Evolutionary conservation across 2,329 filamentous ascomycete species (phyloP).

Genomic region (Curvularia lunata): DNA sequence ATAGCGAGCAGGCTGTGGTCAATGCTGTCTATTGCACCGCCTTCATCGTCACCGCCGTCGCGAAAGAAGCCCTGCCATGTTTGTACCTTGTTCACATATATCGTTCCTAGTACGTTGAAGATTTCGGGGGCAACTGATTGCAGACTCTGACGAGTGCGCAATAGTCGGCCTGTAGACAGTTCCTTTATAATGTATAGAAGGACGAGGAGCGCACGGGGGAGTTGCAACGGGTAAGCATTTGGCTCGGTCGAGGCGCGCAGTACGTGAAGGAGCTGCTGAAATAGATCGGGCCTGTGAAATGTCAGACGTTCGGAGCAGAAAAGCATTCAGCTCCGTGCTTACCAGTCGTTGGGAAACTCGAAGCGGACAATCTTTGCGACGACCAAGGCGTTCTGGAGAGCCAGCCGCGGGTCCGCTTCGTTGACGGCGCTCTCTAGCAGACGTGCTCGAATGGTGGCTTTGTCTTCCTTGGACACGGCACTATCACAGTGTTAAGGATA

Average conservation of each 20-base stretch:
- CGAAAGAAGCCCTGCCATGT: conserved; percentile 70
- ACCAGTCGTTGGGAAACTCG: conserved; percentile 90
- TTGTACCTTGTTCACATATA: conserved; percentile 77
- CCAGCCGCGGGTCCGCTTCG: conserved; percentile 77
- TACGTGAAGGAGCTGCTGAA: conserved; percentile 55
- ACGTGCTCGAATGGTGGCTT: conserved; percentile 74
- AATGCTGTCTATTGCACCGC: conserved; percentile 67
- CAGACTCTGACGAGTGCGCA: conserved; percentile 75
- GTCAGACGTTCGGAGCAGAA: conserved; percentile 19
- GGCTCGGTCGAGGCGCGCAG: conserved; percentile 63
- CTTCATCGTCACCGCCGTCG: conserved; percentile 64
- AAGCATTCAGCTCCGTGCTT: conserved; percentile 4
- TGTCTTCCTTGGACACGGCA: conserved; percentile 72
- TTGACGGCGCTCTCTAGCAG: conserved; percentile 78
- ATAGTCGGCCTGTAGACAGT: conserved; percentile 77
- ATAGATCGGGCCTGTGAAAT: conserved; percentile 45
- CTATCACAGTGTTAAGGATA: conserved; percentile 44
- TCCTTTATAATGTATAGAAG: conserved; percentile 90
- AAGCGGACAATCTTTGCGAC: conserved; percentile 86
- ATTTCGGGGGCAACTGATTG: conserved; percentile 83
- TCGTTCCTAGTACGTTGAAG: conserved; percentile 76
- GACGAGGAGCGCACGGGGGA: conserved; percentile 75
- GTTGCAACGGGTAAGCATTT: conserved; percentile 66
- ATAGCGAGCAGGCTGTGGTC: conserved; percentile 79
- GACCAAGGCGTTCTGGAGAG: conserved; percentile 86